Evolutionary conservation across 1,139 yeast genomes (phyloP).

Genomic region (Meyerozyma carpophila): DNA sequence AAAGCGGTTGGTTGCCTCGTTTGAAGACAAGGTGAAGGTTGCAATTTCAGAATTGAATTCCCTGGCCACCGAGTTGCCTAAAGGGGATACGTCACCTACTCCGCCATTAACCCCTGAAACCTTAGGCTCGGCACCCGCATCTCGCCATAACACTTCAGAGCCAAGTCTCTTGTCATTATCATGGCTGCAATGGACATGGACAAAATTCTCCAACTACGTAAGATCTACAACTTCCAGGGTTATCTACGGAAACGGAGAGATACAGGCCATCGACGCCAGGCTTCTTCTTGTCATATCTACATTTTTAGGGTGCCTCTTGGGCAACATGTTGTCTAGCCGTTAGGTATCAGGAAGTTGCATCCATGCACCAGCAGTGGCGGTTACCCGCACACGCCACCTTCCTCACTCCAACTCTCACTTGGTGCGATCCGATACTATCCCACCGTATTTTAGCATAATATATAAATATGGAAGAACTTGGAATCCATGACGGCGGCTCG

Average conservation of each 20-base stretch:
- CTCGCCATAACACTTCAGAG: background rate
- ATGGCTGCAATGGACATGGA: background rate
- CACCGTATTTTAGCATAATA: background rate
- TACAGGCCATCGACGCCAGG: background rate
- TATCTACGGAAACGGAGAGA: background rate
- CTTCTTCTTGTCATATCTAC: background rate
- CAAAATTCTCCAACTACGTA: background rate
- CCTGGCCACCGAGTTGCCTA: background rate
- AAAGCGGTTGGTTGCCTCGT: constrained; percentile 68
- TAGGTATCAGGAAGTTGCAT: background rate
- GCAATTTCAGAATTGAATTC: background rate
- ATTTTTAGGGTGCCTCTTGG: background rate
- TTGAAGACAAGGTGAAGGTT: constrained; percentile 68
- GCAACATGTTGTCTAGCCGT: background rate
- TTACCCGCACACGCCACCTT: constrained; percentile 9
- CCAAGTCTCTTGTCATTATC: background rate
- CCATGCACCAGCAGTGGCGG: background rate
- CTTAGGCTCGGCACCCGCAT: too few species aligned
- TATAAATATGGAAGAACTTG: constrained; percentile 23
- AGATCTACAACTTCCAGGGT: background rate
- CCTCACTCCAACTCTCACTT: constrained; percentile 1
- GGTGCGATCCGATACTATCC: background rate
- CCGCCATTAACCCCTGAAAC: background rate
- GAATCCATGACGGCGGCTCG: constrained; percentile 14
- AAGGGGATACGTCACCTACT: background rate